Evolutionary conservation across 2,329 filamentous ascomycete genomes (phyloP), one percentile per base, ranked within the genome.

Genomic region (Chrysoporthe puriensis): DNA sequence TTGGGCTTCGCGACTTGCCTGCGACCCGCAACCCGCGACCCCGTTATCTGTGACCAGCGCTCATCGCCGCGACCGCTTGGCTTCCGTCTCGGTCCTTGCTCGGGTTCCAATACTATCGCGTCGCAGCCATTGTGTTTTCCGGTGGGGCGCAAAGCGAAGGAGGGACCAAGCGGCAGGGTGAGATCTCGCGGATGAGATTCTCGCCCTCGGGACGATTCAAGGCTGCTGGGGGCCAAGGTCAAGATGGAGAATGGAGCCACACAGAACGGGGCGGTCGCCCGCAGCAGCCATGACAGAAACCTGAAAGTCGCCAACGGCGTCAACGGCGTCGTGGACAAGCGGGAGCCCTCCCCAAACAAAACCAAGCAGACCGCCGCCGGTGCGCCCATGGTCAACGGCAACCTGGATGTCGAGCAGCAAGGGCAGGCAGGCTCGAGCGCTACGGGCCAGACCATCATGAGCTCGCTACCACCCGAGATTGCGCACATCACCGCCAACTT

Each of bases 401-500:
- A 71, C 16, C 61, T 66, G 21, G 71, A 72, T 68, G 70, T 64
- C 59, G 66, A 64, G 67, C 74, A 74, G 71, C 50, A 67, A 56
- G 64, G 34, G 18, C 64, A 66, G 67, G 59, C 66, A 46, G 70
- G 43, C 74, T 57, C 73, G 72, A 73, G 70, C 73, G 64, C 66
- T 70, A 63, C 73, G 74, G 72, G 74, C 60, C 70, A 75, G 65
- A 73, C 74, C 60, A 81, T 80, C 69, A 85, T 88, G 80, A 86
- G 88, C 74, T 83, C 88, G 69, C 78, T 89, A 1, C 87, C 88
- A 13, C 84, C 86, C 67, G 86, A 88, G 74, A 87, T 91, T 48
- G 78, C 81, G 48, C 93, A 97, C 75, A 91, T 97, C 68, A 90
- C 90, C 0, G 83, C 90, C 67, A 90, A 88, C 44, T 96, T 94